These are phyloP conservation scores for Suaeda aralocaspica DNA, from an alignment of 148 eudicot species.

Conservation along the genomic window DNA sequence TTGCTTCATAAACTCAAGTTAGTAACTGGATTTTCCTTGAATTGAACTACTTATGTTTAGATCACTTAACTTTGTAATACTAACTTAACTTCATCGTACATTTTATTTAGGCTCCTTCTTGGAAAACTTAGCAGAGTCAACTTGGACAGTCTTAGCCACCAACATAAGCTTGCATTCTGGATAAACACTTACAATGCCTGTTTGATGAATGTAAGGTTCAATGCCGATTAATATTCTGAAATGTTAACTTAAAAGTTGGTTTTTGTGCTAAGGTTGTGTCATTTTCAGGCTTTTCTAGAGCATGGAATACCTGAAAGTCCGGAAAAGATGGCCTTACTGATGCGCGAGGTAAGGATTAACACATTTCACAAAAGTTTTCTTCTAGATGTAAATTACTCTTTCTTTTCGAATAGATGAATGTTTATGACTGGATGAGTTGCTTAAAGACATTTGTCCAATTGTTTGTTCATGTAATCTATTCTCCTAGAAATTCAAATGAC, in stretches of 20 bases:
- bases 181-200: slow-evolving; percentile 88
- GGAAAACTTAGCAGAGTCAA: slow-evolving; percentile 62
- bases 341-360: slow-evolving; percentile 63
- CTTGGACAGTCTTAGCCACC: slow-evolving; percentile 79
- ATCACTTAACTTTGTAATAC: neutral
- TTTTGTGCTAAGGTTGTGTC: slow-evolving; percentile 2
- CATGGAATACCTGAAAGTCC: slow-evolving; percentile 79
- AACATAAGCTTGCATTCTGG: slow-evolving; percentile 98
- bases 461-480: too few relatives aligned
- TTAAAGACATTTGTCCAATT: too few relatives aligned
- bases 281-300: slow-evolving; percentile 76
- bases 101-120: slow-evolving; percentile 58
- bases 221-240: neutral
- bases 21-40: slow-evolving; percentile 21
- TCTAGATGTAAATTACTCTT: too few relatives aligned
- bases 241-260: neutral
- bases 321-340: slow-evolving; percentile 57
- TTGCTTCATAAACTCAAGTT: slow-evolving; percentile 79
- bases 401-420: too few relatives aligned
- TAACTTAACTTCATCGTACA: neutral
- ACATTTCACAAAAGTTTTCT: neutral
- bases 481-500: too few relatives aligned
- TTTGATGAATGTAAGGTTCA: slow-evolving; percentile 87
- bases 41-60: neutral
- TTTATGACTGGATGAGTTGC: too few relatives aligned